Conservation (phyloP, 2,329 filamentous ascomycete genomes). For the Didymella glomerata region DNA sequence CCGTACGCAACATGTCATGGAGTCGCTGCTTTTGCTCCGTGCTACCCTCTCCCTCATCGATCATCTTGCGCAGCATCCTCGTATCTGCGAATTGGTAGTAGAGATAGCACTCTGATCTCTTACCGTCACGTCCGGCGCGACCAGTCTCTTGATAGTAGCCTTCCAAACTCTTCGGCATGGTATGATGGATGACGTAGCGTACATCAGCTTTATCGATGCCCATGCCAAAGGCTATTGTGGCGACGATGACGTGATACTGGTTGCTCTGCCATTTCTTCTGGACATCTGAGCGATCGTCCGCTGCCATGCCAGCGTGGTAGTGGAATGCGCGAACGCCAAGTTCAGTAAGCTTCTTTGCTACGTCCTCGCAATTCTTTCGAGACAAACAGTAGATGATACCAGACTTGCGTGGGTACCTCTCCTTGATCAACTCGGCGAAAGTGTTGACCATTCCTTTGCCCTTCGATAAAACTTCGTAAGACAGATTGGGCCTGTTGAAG, state of each 20-base stretch:
- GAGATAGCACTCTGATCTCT: constrained; percentile 85
- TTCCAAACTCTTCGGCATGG: constrained; percentile 91
- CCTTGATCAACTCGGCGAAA: constrained; percentile 73
- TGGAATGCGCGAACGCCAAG: constrained; percentile 77
- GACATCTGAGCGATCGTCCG: constrained; percentile 72
- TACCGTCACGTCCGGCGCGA: constrained; percentile 89
- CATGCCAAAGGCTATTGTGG: constrained; percentile 99
- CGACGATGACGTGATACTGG: constrained; percentile 85
- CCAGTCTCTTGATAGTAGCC: constrained; percentile 99
- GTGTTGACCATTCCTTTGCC: constrained; percentile 64
- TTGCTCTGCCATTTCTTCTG: constrained; percentile 87
- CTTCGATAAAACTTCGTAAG: constrained; percentile 84
- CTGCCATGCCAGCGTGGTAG: constrained; percentile 83
- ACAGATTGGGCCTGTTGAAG: constrained; percentile 95
- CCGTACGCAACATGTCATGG: constrained; percentile 81
- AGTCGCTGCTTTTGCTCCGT: constrained; percentile 84
- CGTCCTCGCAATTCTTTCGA: constrained; percentile 79
- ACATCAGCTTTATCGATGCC: constrained; percentile 99
- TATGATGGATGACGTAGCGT: constrained; percentile 93
- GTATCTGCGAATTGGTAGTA: constrained; percentile 87
- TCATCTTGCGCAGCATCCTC: constrained; percentile 77
- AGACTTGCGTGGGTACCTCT: constrained; percentile 73
- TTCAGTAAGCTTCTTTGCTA: constrained; percentile 73
- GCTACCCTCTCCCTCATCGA: constrained; percentile 79
- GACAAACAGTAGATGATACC: constrained; percentile 96